These are phyloP conservation scores for Nothophytophthora sp. DNA, from an alignment of 352 stramenopile species.

Conservation along the genomic window DNA sequence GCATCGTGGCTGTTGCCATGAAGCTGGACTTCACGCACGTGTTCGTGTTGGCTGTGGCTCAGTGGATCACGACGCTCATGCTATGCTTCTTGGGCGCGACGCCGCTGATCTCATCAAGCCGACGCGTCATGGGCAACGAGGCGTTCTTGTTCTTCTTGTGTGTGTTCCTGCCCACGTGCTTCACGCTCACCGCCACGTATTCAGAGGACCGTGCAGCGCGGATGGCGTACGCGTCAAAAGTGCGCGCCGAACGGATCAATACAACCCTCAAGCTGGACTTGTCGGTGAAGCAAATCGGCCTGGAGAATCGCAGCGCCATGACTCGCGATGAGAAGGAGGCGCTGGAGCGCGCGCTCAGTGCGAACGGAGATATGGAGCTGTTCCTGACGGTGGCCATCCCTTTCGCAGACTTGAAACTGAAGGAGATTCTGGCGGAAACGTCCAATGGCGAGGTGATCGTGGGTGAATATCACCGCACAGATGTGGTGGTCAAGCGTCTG, in stretches of 20 bases:
- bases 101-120: conserved; percentile 56
- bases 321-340: conserved; percentile 57
- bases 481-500: conserved; percentile 79
- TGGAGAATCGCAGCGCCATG: conserved; percentile 65
- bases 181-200: conserved; percentile 75
- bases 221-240: conserved; percentile 73
- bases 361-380: conserved; percentile 49
- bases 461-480: conserved; percentile 74
- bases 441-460: conserved; percentile 64
- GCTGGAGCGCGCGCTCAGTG: conserved; percentile 51
- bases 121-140: conserved; percentile 45
- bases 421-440: conserved; percentile 75
- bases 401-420: conserved; percentile 71
- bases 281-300: conserved; percentile 66
- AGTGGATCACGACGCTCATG: conserved; percentile 65
- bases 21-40: conserved; percentile 84
- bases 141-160: conserved; percentile 62
- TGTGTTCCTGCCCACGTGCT: conserved; percentile 61
- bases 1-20: conserved; percentile 72
- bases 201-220: conserved; percentile 70
- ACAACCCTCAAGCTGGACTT: conserved; percentile 80
- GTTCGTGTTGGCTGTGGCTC: conserved; percentile 44
- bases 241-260: conserved; percentile 79
- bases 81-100: conserved; percentile 40
- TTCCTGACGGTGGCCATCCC: conserved; percentile 76